A percentile compares a stretch with the other conserved stretches of the same genome.
Evolutionary conservation across 2,329 filamentous ascomycete species (phyloP).

Genomic region (Aspergillus japonicus): DNA sequence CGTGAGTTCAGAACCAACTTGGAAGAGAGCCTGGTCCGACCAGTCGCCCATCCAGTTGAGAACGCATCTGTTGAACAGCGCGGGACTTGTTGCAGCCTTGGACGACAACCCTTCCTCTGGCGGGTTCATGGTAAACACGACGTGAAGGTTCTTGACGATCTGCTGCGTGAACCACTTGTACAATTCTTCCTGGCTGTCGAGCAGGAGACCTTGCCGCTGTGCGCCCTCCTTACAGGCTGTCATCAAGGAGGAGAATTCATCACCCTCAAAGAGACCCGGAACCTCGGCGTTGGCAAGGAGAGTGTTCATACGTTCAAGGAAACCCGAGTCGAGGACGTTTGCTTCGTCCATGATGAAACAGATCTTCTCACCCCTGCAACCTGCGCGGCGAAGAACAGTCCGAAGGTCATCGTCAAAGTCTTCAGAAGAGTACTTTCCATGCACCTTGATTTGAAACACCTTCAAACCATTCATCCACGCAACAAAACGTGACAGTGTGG

Average conservation of each 20-base stretch:
- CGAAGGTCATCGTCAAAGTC: conserved; percentile 98
- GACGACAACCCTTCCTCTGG: conserved; percentile 92
- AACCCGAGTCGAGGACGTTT: conserved; percentile 96
- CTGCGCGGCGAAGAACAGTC: conserved; percentile 87
- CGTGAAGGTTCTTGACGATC: conserved; percentile 97
- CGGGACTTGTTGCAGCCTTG: conserved; percentile 95
- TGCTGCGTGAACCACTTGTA: conserved; percentile 99
- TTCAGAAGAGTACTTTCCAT: conserved; percentile 95
- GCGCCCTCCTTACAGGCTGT: conserved; percentile 98
- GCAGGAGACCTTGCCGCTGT: conserved; percentile 87
- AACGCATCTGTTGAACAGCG: conserved; percentile 98
- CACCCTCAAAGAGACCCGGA: conserved; percentile 96
- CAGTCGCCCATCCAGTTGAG: conserved; percentile 99
- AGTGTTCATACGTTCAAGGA: conserved; percentile 99
- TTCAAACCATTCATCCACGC: conserved; percentile 99
- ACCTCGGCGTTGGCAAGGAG: conserved; percentile 98
- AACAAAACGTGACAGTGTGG: conserved; percentile 93
- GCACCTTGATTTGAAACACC: conserved; percentile 99
- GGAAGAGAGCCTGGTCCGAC: conserved; percentile 98
- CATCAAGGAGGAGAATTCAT: conserved; percentile 97
- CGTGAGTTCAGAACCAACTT: conserved; percentile 92
- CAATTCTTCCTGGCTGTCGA: conserved; percentile 98
- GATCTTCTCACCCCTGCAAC: conserved; percentile 98
- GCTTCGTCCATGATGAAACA: conserved; percentile 99
- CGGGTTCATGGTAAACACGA: conserved; percentile 99